A percentile compares a stretch with the other conserved stretches of the same genome.
These are phyloP conservation scores for Aegilops umbellulata DNA, from an alignment of 176 grass and related monocot species.

Conservation along the genomic window DNA sequence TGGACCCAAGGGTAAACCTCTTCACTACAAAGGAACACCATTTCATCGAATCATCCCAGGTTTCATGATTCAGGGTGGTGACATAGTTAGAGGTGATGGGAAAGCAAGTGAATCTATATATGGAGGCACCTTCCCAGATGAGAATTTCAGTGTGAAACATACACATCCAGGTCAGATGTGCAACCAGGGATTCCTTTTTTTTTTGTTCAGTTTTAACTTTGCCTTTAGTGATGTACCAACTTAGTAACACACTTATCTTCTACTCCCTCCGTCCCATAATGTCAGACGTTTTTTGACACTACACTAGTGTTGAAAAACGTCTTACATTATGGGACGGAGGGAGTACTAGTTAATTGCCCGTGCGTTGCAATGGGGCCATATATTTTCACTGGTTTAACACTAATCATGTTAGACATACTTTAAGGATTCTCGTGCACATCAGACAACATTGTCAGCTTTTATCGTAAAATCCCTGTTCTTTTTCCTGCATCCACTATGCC, in stretches of 20 bases:
- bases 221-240: background rate
- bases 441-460: too few relatives aligned
- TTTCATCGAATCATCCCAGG: constrained; percentile 93
- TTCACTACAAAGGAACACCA: constrained; percentile 87
- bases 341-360: too few relatives aligned
- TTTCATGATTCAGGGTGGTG: constrained; percentile 97
- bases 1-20: constrained; percentile 60
- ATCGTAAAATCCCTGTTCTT: too few relatives aligned
- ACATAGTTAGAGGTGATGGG: constrained; percentile 69
- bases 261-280: too few relatives aligned
- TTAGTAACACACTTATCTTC: background rate
- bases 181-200: background rate
- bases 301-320: too few relatives aligned
- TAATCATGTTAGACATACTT: too few relatives aligned
- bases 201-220: background rate
- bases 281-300: too few relatives aligned
- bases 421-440: too few relatives aligned
- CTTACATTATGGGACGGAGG: too few relatives aligned
- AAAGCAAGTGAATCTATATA: constrained; percentile 89
- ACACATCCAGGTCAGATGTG: constrained; percentile 70
- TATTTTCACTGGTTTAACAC: too few relatives aligned
- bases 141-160: constrained; percentile 86
- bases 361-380: too few relatives aligned
- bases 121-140: constrained; percentile 81
- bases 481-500: too few relatives aligned